Percentiles rank a stretch among this genome's conserved stretches.
These are phyloP conservation scores for Aschersonia sp. DNA, from an alignment of 2,329 filamentous ascomycete genomes.

Conservation along the genomic window DNA sequence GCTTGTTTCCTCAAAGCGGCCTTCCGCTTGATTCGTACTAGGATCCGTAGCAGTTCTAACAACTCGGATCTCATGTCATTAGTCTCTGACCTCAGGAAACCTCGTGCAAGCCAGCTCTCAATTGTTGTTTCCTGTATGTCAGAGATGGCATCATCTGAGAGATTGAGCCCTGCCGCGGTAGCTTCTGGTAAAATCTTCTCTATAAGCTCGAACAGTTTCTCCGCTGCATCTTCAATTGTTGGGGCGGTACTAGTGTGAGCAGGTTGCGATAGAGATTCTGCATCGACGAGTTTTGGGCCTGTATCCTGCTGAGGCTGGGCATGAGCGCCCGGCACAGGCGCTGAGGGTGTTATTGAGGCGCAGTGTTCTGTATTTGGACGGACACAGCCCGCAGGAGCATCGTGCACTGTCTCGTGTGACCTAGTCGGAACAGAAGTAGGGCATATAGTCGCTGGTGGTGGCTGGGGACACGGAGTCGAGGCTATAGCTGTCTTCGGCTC, in stretches of 20 bases:
- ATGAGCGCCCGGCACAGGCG: background rate
- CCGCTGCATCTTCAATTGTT: constrained; percentile 5
- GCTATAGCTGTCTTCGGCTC: too few species aligned
- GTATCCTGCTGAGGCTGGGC: too few species aligned
- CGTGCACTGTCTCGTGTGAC: too few species aligned
- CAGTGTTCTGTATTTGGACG: too few species aligned
- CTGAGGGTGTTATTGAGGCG: background rate
- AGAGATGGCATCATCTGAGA: constrained; percentile 4
- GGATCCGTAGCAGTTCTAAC: constrained; percentile 8
- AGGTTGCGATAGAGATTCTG: background rate
- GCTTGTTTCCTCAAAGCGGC: constrained; percentile 2
- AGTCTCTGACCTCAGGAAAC: constrained; percentile 9
- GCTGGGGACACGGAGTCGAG: too few species aligned
- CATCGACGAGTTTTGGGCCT: constrained; percentile 1
- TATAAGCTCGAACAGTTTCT: constrained; percentile 6
- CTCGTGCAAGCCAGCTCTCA: constrained; percentile 11
- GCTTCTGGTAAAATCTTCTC: constrained; percentile 7
- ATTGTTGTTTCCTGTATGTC: constrained; percentile 13
- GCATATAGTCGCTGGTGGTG: too few species aligned
- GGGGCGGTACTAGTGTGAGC: background rate
- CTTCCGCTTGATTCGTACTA: constrained; percentile 11
- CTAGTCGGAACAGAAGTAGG: too few species aligned
- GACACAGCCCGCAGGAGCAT: too few species aligned
- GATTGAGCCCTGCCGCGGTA: constrained; percentile 1
- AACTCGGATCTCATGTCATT: constrained; percentile 11